A percentile compares a stretch with the other conserved stretches of the same genome.
These are phyloP conservation scores for Hordeum marinum DNA, from an alignment of 176 grass and related monocot genomes.

Conservation along the genomic window DNA sequence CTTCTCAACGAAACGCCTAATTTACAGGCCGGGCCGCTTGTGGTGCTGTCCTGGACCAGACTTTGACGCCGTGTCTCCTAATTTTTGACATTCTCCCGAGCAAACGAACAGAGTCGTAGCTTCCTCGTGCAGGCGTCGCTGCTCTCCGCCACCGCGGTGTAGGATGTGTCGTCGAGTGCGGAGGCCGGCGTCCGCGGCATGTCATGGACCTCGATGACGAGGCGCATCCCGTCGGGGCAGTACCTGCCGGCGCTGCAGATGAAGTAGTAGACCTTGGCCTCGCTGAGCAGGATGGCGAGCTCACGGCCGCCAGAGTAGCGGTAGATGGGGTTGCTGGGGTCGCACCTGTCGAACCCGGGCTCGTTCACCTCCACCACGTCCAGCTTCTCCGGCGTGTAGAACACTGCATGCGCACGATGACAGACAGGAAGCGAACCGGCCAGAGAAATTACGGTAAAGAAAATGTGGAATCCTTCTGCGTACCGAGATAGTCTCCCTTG, in stretches of 20 bases:
- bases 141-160: too few relatives aligned
- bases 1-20: too few relatives aligned
- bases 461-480: too few relatives aligned
- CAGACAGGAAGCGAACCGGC: too few relatives aligned
- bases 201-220: slow-evolving; percentile 39
- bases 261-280: slow-evolving; percentile 89
- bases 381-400: slow-evolving; percentile 75
- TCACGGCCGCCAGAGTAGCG: slow-evolving; percentile 76
- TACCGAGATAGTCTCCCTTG: slow-evolving; percentile 85
- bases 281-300: slow-evolving; percentile 77
- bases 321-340: slow-evolving; percentile 57
- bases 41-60: too few relatives aligned
- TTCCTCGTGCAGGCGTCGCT: too few relatives aligned
- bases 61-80: too few relatives aligned
- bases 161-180: slow-evolving; percentile 5
- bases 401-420: slow-evolving; percentile 39
- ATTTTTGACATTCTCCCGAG: too few relatives aligned
- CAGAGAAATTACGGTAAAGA: too few relatives aligned
- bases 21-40: too few relatives aligned
- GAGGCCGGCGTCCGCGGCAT: slow-evolving; percentile 27
- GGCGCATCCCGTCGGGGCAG: slow-evolving; percentile 83
- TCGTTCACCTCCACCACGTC: slow-evolving; percentile 80
- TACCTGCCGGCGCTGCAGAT: slow-evolving; percentile 76
- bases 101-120: too few relatives aligned
- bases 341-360: slow-evolving; percentile 74